A percentile compares a stretch with the other conserved stretches of the same genome.
These are phyloP conservation scores for Rosa hybrid DNA, from an alignment of 331 rosid genomes.

Conservation along the genomic window DNA sequence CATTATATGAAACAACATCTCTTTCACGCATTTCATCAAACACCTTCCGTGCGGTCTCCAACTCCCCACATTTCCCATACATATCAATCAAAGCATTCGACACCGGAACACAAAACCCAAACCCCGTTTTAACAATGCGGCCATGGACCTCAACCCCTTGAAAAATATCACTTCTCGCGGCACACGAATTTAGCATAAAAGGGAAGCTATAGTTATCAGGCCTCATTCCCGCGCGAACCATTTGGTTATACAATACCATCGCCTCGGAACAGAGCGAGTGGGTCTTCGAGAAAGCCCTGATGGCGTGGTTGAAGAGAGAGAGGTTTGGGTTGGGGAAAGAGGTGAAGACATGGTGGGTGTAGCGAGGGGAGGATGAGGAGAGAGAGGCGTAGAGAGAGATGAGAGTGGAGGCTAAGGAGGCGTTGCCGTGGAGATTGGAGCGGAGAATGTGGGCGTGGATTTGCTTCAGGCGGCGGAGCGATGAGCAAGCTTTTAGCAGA, in stretches of 20 bases:
- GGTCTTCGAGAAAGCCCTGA: conserved; percentile 18
- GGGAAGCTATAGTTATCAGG: conserved; percentile 29
- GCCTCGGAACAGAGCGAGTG: conserved; percentile 4
- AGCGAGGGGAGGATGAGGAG: conserved; percentile 10
- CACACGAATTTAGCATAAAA: conserved; percentile 23
- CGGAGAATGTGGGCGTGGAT: conserved; percentile 27
- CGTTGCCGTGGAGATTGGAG: conserved; percentile 30
- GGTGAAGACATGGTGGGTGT: conserved; percentile 20
- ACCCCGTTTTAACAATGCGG: conserved; percentile 24
- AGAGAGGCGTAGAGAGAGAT: conserved; percentile 28
- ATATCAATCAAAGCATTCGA: conserved; percentile 27
- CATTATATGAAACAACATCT: conserved; percentile 28
- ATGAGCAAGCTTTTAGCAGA: conserved; percentile 24
- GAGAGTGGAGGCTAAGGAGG: conserved; percentile 30
- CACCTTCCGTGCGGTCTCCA: conserved; percentile 8
- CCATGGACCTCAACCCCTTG: conserved; percentile 26
- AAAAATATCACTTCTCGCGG: background rate
- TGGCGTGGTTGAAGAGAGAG: conserved; percentile 30
- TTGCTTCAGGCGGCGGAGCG: conserved; percentile 20
- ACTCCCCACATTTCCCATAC: conserved; percentile 23
- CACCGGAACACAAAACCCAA: conserved; percentile 21
- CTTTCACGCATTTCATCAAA: conserved; percentile 22
- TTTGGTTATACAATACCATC: conserved; percentile 9
- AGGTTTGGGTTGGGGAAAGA: conserved; percentile 24
- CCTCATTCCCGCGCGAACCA: conserved; percentile 11